Percentiles rank a stretch among this genome's conserved stretches.
Conservation (phyloP, 257 asterid genomes). For the Prunella vulgaris region DNA sequence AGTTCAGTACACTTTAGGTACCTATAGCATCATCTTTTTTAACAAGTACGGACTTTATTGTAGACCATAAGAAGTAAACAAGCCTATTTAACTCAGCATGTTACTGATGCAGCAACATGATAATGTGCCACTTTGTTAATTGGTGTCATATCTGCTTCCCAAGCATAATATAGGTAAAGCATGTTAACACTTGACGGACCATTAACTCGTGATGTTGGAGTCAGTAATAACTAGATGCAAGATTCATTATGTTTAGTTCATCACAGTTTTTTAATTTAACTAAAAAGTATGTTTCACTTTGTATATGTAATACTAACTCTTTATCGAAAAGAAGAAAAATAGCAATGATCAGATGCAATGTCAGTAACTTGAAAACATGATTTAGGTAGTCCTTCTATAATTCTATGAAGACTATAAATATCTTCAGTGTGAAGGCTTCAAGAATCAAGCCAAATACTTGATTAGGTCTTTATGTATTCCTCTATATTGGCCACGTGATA, state of each 20-base stretch:
- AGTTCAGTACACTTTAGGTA: background rate
- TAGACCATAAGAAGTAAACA: background rate
- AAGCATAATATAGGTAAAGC: background rate
- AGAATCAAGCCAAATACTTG: conserved; percentile 4
- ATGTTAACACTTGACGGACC: background rate
- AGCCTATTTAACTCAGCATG: background rate
- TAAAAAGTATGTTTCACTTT: background rate
- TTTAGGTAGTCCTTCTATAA: background rate
- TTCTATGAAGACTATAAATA: background rate
- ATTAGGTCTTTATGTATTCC: background rate
- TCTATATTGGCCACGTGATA: background rate
- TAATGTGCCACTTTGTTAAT: background rate
- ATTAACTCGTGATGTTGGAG: background rate
- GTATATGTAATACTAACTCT: background rate
- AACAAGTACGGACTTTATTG: background rate
- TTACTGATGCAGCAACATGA: background rate
- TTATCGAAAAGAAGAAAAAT: background rate
- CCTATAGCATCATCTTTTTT: background rate
- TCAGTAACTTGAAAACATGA: background rate
- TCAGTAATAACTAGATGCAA: background rate
- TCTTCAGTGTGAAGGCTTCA: background rate
- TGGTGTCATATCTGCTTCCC: background rate
- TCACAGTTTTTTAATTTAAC: background rate
- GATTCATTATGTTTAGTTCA: background rate
- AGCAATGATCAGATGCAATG: background rate